These are phyloP conservation scores for Linnemannia zychae DNA, from an alignment of 192 early-diverging fungal species.

Conservation along the genomic window DNA sequence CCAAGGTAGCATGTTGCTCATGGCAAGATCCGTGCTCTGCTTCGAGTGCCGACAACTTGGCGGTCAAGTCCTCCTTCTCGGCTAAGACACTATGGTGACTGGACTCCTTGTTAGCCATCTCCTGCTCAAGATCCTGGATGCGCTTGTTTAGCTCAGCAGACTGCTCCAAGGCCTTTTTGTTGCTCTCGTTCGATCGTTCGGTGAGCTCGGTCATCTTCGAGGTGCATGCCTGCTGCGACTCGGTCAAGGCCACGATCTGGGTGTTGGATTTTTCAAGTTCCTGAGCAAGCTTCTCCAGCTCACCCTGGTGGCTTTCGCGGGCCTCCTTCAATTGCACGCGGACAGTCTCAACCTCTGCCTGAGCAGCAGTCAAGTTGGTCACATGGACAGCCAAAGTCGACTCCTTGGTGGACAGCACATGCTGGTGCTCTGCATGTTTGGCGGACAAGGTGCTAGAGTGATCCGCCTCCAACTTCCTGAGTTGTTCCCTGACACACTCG, in stretches of 20 bases:
- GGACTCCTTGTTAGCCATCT: conserved; percentile 20
- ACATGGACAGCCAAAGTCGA: conserved; percentile 4
- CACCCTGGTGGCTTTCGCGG: background rate
- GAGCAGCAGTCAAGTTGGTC: conserved; percentile 2
- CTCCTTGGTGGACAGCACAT: conserved; percentile 12
- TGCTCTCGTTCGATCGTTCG: conserved; percentile 4
- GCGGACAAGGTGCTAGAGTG: conserved; percentile 3
- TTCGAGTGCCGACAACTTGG: background rate
- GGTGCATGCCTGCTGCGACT: background rate
- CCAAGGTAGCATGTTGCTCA: background rate
- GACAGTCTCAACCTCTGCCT: conserved; percentile 2
- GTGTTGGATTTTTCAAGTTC: conserved; percentile 14
- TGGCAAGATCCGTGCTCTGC: background rate
- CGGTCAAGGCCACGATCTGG: conserved; percentile 14
- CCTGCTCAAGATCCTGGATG: conserved; percentile 17
- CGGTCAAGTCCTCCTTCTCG: conserved; percentile 5
- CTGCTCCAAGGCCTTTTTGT: background rate
- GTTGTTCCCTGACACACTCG: background rate
- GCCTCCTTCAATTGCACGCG: background rate
- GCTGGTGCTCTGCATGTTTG: conserved; percentile 20
- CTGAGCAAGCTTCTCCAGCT: conserved; percentile 17
- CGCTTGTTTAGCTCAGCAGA: conserved; percentile 6
- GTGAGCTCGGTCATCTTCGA: conserved; percentile 7
- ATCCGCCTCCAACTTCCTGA: conserved; percentile 4
- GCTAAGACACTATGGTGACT: background rate